Evolutionary conservation across 2,329 filamentous ascomycete species (phyloP), one percentile per base, ranked within the genome.

Genomic region (Cyanodermella asteris): DNA sequence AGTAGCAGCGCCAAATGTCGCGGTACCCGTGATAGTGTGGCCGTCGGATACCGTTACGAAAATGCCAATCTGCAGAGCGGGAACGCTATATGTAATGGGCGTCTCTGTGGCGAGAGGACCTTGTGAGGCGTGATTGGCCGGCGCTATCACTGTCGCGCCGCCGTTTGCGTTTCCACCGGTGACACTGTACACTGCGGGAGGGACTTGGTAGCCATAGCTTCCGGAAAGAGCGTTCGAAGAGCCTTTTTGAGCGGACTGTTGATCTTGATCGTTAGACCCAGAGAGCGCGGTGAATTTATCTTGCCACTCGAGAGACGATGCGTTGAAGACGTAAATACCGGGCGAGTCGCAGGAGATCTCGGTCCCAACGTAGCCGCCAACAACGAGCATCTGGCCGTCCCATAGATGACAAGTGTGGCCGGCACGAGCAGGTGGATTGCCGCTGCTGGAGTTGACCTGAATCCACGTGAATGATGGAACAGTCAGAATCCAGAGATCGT

Each of bases 381-480:
- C 55, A 6, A 72, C 59, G 32, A 87, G 56, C 69, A 90, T 81
- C 44, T 84, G 77, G 29, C 72, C 69, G 10, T 80, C 72, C 48
- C 78, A 84, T 37, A 64, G 63, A 36, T 81, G 65, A 46, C 77
- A 87, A 18, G 68, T 66, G 42, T 84, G 76, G 0, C 76, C 76
- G 2, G 69, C 64, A 27, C 78, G 63, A 3, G 55, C 72, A 6
- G 60, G 47, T 46, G 73, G 42, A 26, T 38, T 33, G 41, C 64
- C 42, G 1, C 48, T 46, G 4, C 46, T 42, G 24, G 54, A 54
- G 31, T 72, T 55, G 13, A 74, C 69, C 38, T 66, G 51, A 26
- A 72, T 72, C 78, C 78, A 87, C 4, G 65, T 76, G 42, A 90
- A 90, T 0, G 71, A 72, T 0, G 78, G 78, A 5, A 90, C 50